phyloP scores from a whole-genome alignment of 352 stramenopile genomes.

The Phytophthora meadii region DNA sequence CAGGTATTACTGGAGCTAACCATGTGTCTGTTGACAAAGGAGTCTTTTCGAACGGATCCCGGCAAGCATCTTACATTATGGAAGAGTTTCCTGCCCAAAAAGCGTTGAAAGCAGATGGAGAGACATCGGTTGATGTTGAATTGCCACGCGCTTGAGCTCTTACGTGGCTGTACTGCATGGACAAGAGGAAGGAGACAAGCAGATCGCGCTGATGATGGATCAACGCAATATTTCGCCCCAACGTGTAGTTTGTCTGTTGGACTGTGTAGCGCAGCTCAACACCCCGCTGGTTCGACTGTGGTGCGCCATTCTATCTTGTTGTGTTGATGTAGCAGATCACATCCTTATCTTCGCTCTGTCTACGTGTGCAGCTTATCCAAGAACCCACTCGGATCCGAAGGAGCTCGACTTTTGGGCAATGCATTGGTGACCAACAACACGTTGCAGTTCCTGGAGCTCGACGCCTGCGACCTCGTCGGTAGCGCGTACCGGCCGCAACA shows the following conservation, averaged over 20 bases:
- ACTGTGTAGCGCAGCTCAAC: slow-evolving; percentile 40
- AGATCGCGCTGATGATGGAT: slow-evolving; percentile 30
- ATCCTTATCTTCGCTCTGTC: slow-evolving; percentile 18
- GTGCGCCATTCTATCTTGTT: slow-evolving; percentile 20
- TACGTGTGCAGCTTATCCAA: slow-evolving; percentile 41
- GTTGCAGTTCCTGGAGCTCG: slow-evolving; percentile 64
- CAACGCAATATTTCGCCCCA: slow-evolving; percentile 21
- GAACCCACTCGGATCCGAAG: slow-evolving; percentile 54
- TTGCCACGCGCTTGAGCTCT: slow-evolving; percentile 11
- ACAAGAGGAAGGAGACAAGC: slow-evolving; percentile 7
- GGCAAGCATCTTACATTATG: neutral
- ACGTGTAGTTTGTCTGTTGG: slow-evolving; percentile 28
- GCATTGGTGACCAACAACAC: slow-evolving; percentile 73
- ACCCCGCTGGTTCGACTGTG: slow-evolving; percentile 41
- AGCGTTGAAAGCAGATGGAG: slow-evolving; percentile 19
- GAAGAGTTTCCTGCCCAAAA: neutral
- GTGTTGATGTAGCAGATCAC: slow-evolving; percentile 26
- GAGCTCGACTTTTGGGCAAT: slow-evolving; percentile 47
- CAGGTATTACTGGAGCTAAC: slow-evolving; percentile 5
- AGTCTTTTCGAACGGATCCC: slow-evolving; percentile 9
- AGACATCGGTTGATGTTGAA: slow-evolving; percentile 2
- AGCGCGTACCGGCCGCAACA: slow-evolving; percentile 60
- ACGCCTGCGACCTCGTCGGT: slow-evolving; percentile 56
- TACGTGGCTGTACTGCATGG: slow-evolving; percentile 20
- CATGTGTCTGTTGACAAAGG: slow-evolving; percentile 9